These are phyloP conservation scores for Neoboletus magnificus DNA, from an alignment of 768 basidiomycete species.

Conservation along the genomic window DNA sequence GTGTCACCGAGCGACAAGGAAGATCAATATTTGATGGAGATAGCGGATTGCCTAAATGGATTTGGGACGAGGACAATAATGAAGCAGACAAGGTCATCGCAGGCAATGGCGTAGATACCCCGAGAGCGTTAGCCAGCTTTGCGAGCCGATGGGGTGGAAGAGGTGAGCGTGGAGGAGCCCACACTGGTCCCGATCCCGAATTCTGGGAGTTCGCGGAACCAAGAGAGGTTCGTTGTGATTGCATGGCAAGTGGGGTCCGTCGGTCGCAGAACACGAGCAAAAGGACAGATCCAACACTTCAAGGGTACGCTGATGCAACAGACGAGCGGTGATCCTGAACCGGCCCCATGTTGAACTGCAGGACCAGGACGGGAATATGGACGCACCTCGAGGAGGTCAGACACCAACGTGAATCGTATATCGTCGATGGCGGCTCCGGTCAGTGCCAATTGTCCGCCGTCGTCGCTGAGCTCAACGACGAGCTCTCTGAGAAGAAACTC, in stretches of 20 bases:
- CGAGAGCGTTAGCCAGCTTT: conserved; percentile 82
- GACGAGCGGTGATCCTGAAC: conserved; percentile 2
- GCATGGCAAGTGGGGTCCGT: conserved; percentile 8
- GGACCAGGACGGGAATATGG: not conserved
- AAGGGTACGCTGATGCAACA: conserved; percentile 2
- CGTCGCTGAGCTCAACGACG: conserved; percentile 10
- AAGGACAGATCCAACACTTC: conserved; percentile 7
- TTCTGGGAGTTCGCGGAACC: conserved; percentile 9
- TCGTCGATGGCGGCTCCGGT: not conserved
- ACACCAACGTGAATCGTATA: not conserved
- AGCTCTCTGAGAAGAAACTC: conserved; percentile 6
- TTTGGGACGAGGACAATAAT: conserved; percentile 7
- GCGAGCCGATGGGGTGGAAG: conserved; percentile 75
- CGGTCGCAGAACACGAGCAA: not conserved
- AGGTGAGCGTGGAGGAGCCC: conserved; percentile 69
- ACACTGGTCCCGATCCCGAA: conserved; percentile 24
- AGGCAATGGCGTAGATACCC: conserved; percentile 72
- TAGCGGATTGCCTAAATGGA: conserved; percentile 14
- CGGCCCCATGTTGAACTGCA: not conserved
- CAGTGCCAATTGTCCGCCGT: not conserved
- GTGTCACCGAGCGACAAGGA: conserved; percentile 49
- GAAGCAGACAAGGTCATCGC: conserved; percentile 32
- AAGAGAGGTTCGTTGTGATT: conserved; percentile 14
- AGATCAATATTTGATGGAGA: conserved; percentile 29
- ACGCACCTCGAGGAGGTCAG: conserved; percentile 12